phyloP scores from a whole-genome alignment of 805 yeast species.

The Lipomyces mesembrius region DNA sequence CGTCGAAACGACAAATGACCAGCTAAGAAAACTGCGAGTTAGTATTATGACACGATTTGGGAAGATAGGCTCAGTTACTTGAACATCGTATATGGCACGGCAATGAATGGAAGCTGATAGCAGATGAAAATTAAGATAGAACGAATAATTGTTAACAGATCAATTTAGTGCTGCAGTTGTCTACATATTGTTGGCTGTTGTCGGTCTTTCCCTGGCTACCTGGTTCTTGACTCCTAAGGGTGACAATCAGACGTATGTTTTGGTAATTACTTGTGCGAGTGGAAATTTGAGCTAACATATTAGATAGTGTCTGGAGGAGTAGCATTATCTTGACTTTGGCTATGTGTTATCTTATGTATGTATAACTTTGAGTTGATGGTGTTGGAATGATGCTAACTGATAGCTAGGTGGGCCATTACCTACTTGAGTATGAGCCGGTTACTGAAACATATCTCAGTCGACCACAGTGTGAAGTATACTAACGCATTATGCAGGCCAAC shows the following conservation, averaged over 20 bases:
- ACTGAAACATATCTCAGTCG: not conserved
- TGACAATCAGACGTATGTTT: slow-evolving; percentile 39
- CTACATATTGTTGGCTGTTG: slow-evolving; percentile 37
- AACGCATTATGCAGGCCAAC: slow-evolving; percentile 51
- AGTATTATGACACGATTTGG: not conserved
- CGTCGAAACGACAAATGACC: not conserved
- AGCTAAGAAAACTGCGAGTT: not conserved
- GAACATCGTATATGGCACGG: not conserved
- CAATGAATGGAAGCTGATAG: not conserved
- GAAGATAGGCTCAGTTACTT: not conserved
- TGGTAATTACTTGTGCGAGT: not conserved
- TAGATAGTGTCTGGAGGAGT: slow-evolving; percentile 56
- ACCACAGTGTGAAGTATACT: slow-evolving; percentile 9
- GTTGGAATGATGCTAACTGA: not conserved
- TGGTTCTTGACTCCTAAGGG: slow-evolving; percentile 41
- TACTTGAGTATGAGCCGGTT: slow-evolving; percentile 55
- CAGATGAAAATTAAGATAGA: not conserved
- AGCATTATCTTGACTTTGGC: slow-evolving; percentile 65
- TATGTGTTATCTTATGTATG: slow-evolving; percentile 69
- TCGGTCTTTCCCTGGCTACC: slow-evolving; percentile 35
- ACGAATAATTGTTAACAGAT: not conserved
- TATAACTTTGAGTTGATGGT: not conserved
- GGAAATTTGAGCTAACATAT: not conserved
- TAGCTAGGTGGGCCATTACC: slow-evolving; percentile 70
- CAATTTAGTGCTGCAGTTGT: slow-evolving; percentile 33